These are phyloP conservation scores for Sarcomyxa edulis DNA, from an alignment of 768 basidiomycete species.

Conservation along the genomic window DNA sequence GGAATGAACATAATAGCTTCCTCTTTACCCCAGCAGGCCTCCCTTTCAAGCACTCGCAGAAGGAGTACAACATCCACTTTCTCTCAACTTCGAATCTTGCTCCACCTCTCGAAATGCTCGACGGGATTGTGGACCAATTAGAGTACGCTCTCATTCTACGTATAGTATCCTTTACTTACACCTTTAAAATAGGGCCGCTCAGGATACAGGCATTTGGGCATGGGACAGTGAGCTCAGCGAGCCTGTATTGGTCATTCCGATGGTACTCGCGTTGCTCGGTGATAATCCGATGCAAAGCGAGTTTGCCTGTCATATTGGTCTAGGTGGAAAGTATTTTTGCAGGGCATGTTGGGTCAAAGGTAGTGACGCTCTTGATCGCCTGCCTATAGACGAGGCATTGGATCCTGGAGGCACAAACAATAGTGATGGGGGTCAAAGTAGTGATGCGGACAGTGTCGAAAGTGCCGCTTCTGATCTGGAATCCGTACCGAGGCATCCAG, in stretches of 20 bases:
- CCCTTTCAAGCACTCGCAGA: conserved; percentile 18
- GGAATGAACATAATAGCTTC: conserved; percentile 40
- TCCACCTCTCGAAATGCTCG: conserved; percentile 37
- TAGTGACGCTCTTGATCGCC: conserved; percentile 7
- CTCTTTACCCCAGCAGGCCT: conserved; percentile 32
- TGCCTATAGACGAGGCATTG: too few species aligned
- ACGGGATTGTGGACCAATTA: conserved; percentile 26
- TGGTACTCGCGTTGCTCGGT: conserved; percentile 27
- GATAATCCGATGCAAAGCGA: conserved; percentile 46
- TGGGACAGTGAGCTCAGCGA: conserved; percentile 27
- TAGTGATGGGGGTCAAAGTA: too few species aligned
- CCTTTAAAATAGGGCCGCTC: conserved; percentile 20
- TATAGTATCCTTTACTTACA: too few species aligned
- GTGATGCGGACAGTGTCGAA: conserved; percentile 7
- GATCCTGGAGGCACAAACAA: too few species aligned
- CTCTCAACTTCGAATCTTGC: conserved; percentile 35
- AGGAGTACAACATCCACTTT: conserved; percentile 35
- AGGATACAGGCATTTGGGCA: conserved; percentile 29
- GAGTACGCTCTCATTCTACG: conserved; percentile 18
- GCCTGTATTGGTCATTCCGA: conserved; percentile 21
- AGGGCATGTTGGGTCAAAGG: conserved; percentile 30
- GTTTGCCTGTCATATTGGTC: conserved; percentile 37
- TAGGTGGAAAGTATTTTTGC: conserved; percentile 33
- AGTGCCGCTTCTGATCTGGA: conserved; percentile 4
- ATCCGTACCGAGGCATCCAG: too few species aligned